Evolutionary conservation across 495 filamentous ascomycete species (phyloP).

Genomic region (Lasiosphaeris hirsuta): DNA sequence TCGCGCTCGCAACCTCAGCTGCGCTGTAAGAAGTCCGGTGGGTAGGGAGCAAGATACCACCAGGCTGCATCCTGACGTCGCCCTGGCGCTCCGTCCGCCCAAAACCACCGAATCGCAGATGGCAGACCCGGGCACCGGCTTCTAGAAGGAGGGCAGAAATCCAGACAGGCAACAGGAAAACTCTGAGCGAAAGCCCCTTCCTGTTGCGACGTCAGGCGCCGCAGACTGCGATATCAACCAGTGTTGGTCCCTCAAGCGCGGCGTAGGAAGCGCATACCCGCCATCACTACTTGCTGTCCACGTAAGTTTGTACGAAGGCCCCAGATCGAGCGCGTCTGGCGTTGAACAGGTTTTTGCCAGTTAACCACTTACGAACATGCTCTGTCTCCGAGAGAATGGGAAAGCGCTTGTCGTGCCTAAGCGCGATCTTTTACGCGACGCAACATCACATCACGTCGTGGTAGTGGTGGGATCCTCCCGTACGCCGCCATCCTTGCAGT

Average conservation of each 20-base stretch:
- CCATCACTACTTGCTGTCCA: no score
- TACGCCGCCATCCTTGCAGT: background rate
- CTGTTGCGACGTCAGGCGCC: conserved; percentile 1
- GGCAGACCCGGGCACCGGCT: background rate
- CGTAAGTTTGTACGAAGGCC: no score
- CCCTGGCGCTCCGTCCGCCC: background rate
- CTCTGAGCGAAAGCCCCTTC: background rate
- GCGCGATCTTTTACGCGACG: background rate
- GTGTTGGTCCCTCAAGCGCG: no score
- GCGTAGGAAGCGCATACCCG: no score
- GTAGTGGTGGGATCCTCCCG: background rate
- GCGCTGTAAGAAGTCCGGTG: background rate
- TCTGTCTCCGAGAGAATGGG: background rate
- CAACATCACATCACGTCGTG: background rate
- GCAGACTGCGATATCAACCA: background rate
- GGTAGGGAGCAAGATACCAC: background rate
- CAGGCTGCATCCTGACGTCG: conserved; percentile 2
- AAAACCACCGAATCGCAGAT: background rate
- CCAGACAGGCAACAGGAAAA: background rate
- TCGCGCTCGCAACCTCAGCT: conserved; percentile 2
- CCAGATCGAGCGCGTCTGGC: background rate
- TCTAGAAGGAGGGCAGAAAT: conserved; percentile 4
- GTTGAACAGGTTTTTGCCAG: background rate
- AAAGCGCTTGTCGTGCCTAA: conserved; percentile 1
- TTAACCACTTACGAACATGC: background rate